Evolutionary conservation across 495 filamentous ascomycete genomes (phyloP), one percentile per base, ranked within the genome.

Genomic region (Articulospora tetracladia): DNA sequence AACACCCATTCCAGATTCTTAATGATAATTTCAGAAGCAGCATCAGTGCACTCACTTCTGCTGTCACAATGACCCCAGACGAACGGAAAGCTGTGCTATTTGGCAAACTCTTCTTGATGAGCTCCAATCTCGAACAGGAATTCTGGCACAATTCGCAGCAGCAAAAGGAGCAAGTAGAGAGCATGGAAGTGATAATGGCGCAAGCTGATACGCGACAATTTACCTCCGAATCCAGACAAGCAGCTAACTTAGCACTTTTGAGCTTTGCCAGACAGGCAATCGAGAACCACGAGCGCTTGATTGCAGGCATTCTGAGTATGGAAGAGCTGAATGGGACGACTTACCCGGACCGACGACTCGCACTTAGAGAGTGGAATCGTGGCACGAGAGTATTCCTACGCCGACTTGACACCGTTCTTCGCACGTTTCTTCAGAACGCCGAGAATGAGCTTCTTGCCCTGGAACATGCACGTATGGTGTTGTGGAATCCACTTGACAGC

Each of bases 291-390:
- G 22, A 46, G 6, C 10, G 10, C 11, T 26, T 57, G 36, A 28
- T 57, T 46, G 23, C 26, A 17, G 25, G 10, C 47, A 24, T 48
- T 17, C 13, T 57, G 13, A 8, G 24, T 12, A 3, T 23, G 44
- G 55, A 57, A 17, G 1, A 17, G 10, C 11, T 25, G 10, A 23
- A 25, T 20, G 22, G 55, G 15, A 15, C 55, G 3, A 23, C 13
- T 10, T 46, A 57, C n/a, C 15, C 36, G 3, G 24, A 47, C 13
- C 39, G 56, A 32, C 39, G 56, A 22, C 11, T 23, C 0, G 13
- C 4, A n/a, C 26, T 58, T n/a, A 24, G 48, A 13, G 25, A 23
- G 3, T 58, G 56, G 56, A 58, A 58, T 36, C 23, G 28, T 1
- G 56, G 56, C 2, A 50, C 56, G 1, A 27, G 56, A 10, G 8